phyloP scores from a whole-genome alignment of 2,329 filamentous ascomycete species.

The Alternaria hordeiaustralica region DNA sequence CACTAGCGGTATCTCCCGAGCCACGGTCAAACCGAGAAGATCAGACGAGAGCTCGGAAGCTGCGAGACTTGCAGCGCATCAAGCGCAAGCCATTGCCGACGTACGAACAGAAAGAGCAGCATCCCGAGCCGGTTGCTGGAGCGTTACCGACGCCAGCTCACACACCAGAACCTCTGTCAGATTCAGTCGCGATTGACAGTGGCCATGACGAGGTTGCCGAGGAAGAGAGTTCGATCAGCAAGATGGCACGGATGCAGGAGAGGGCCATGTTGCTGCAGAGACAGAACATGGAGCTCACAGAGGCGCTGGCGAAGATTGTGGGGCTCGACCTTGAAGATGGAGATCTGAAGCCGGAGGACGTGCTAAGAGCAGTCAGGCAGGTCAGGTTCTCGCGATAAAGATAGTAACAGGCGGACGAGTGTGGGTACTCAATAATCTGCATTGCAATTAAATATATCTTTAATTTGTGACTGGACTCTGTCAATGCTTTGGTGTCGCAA shows the following conservation, averaged over 20 bases:
- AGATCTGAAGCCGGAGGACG: slow-evolving; percentile 25
- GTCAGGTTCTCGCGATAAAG: not conserved
- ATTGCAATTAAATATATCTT: not conserved
- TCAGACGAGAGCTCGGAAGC: slow-evolving; percentile 6
- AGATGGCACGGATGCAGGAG: slow-evolving; percentile 27
- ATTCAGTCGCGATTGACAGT: slow-evolving; percentile 4
- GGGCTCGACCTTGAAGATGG: slow-evolving; percentile 30
- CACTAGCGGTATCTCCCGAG: slow-evolving; percentile 25
- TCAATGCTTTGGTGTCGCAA: not conserved
- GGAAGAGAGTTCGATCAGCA: slow-evolving; percentile 11
- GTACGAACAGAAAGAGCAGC: slow-evolving; percentile 6
- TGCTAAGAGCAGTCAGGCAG: slow-evolving; percentile 21
- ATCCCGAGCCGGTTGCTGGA: slow-evolving; percentile 9
- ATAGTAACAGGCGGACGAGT: not conserved
- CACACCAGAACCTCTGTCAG: slow-evolving; percentile 19
- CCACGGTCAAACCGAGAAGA: slow-evolving; percentile 24
- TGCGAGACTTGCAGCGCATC: slow-evolving; percentile 35
- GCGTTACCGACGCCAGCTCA: slow-evolving; percentile 23
- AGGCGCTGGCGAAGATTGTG: slow-evolving; percentile 34
- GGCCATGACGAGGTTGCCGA: slow-evolving; percentile 14
- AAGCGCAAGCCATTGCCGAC: slow-evolving; percentile 25
- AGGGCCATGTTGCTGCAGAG: slow-evolving; percentile 27
- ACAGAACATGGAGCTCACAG: slow-evolving; percentile 35
- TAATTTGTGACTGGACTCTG: not conserved
- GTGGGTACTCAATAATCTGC: not conserved